Evolutionary conservation across 2,329 filamentous ascomycete genomes (phyloP).

Genomic region (Neonectria faginata): DNA sequence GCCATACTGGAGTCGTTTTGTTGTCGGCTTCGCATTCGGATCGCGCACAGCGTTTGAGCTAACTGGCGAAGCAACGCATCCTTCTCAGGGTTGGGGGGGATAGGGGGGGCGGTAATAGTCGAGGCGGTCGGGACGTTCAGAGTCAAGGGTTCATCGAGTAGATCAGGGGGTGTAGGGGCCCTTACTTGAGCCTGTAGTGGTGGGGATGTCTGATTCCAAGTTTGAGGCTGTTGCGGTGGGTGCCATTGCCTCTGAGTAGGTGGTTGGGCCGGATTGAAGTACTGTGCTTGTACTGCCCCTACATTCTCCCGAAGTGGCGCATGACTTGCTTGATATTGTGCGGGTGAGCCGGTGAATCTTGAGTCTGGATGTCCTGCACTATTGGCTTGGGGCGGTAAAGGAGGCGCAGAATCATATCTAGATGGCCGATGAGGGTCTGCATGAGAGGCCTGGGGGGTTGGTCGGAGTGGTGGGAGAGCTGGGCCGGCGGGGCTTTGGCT

Average conservation of each 20-base stretch:
- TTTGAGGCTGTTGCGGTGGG: conserved; percentile 38
- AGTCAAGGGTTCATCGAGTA: conserved; percentile 68
- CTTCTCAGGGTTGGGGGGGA: conserved; percentile 96
- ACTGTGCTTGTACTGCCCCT: conserved; percentile 31
- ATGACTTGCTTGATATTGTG: conserved; percentile 37
- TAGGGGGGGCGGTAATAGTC: conserved; percentile 78
- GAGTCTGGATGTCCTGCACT: conserved; percentile 29
- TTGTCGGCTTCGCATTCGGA: conserved; percentile 74
- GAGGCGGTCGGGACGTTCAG: conserved; percentile 62
- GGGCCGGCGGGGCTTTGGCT: conserved; percentile 32
- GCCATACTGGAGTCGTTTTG: conserved; percentile 81
- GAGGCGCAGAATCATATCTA: conserved; percentile 62
- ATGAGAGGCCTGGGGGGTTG: conserved; percentile 34
- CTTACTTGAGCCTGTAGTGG: conserved; percentile 38
- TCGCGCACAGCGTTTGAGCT: conserved; percentile 74
- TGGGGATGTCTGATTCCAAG: conserved; percentile 44
- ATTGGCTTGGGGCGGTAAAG: conserved; percentile 54
- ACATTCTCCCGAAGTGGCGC: conserved; percentile 29
- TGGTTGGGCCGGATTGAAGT: conserved; percentile 35
- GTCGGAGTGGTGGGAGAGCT: conserved; percentile 48
- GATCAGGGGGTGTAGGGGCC: conserved; percentile 59
- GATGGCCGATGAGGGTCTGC: conserved; percentile 46
- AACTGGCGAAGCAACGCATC: conserved; percentile 85
- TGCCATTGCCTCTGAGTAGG: conserved; percentile 44
- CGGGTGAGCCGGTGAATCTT: conserved; percentile 29